A percentile compares a stretch with the other conserved stretches of the same genome.
These are phyloP conservation scores for Termitomyces sp. DNA, from an alignment of 768 basidiomycete genomes.

Conservation along the genomic window DNA sequence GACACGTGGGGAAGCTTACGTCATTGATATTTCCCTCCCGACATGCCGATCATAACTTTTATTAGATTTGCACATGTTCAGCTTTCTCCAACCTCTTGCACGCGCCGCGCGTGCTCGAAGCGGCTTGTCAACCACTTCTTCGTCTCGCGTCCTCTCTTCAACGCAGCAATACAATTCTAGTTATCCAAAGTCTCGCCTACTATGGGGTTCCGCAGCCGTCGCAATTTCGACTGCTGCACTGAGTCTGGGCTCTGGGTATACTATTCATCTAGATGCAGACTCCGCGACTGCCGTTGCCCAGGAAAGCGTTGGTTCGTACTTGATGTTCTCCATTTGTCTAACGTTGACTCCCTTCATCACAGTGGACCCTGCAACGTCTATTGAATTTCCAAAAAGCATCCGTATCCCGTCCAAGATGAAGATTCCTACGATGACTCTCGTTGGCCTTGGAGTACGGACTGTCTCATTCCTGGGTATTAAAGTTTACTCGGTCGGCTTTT, in stretches of 20 bases:
- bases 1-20: slow-evolving; percentile 10
- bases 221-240: slow-evolving; percentile 8
- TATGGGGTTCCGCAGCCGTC: slow-evolving; percentile 17
- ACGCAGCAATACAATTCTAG: neutral
- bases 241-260: slow-evolving; percentile 4
- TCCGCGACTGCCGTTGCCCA: neutral
- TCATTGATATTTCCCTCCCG: neutral
- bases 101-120: slow-evolving; percentile 11
- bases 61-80: slow-evolving; percentile 6
- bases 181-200: neutral
- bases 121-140: slow-evolving; percentile 9
- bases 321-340: neutral
- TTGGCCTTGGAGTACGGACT: slow-evolving; percentile 85
- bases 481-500: slow-evolving; percentile 90
- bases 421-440: slow-evolving; percentile 61
- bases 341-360: slow-evolving; percentile 1
- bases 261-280: slow-evolving; percentile 18
- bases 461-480: slow-evolving; percentile 87
- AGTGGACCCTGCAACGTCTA: slow-evolving; percentile 76
- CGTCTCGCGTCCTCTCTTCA: slow-evolving; percentile 6
- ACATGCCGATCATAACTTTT: neutral
- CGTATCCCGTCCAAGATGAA: slow-evolving; percentile 62
- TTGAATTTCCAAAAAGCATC: slow-evolving; percentile 69
- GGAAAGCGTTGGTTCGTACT: slow-evolving; percentile 12
- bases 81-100: slow-evolving; percentile 14